Base-by-base conservation (phyloP, 768 basidiomycete genomes). In the Tricholoma matsutake region DNA sequence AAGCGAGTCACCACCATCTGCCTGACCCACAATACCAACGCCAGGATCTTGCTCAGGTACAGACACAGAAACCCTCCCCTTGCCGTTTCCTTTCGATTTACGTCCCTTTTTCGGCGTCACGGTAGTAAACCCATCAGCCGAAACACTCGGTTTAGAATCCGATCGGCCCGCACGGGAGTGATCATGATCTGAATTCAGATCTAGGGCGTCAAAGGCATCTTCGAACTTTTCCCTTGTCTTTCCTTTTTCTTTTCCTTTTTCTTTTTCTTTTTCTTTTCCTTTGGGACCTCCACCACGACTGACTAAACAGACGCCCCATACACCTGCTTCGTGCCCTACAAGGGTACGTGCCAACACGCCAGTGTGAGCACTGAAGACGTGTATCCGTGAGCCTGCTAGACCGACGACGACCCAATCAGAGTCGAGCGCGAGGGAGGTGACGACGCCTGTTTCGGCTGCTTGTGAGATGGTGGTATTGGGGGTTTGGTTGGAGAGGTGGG, bases 291-390 rank as follows among this genome's bases (percentile, higher is more conserved):
- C 56, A 18, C 56, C 56, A n/a, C 41, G 80, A 25, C 83, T 83
- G 54, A 96, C 85, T 28, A 98, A 81, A 57, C 87, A 85, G 13
- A 97, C 85, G 13, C 91, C 89, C 96, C 96, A 98, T 1, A 97
- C 95, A n/a, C 96, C 96, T 20, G 81, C 75, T 14, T 89, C 87
- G 72, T 97, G 96, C 0, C 96, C 96, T 8, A 84, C 79, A 1
- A 98, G 83, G 0, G 91, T 92, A 56, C 89, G 82, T 43, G 83
- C 81, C 54, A 91, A 83, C 1, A 88, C 83, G 0, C 96, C 96
- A 0, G 89, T 90, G 41, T 75, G 77, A 1, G 91, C 87, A 63
- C 88, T 88, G 75, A 94, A 98, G 9, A 98, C 80, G 67, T 94
- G 90, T 51, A 98, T 89, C 63, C 87, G 86, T 64, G 83, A 82